Percentiles rank a stretch among this genome's conserved stretches.
These are phyloP conservation scores for Pelargonium australe DNA, from an alignment of 441 rosid genomes.

Conservation along the genomic window DNA sequence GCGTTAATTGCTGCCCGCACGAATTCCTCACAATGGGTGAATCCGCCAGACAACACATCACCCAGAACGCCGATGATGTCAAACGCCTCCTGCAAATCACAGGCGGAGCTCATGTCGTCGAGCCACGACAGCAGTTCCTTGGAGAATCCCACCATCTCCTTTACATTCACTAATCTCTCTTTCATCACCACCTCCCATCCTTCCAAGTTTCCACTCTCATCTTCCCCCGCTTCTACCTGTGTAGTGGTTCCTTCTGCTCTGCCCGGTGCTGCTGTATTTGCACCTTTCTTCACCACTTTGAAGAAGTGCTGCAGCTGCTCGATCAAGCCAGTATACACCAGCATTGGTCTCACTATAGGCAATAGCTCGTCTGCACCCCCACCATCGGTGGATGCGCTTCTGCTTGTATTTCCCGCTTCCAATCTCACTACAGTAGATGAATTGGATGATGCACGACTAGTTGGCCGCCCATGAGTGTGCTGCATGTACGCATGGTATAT, in stretches of 20 bases:
- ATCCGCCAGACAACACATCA: constrained; percentile 77
- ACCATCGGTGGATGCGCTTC: constrained; percentile 33
- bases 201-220: constrained; percentile 51
- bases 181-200: constrained; percentile 88
- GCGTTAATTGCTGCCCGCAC: constrained; percentile 63
- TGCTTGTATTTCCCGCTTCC: constrained; percentile 49
- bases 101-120: constrained; percentile 70
- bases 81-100: constrained; percentile 87
- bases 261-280: constrained; percentile 20
- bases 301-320: constrained; percentile 89
- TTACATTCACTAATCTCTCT: constrained; percentile 63
- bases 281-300: constrained; percentile 53
- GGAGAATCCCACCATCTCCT: constrained; percentile 85
- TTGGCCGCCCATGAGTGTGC: constrained; percentile 70
- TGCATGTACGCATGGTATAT: constrained; percentile 96
- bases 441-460: constrained; percentile 32
- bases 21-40: constrained; percentile 63
- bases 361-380: constrained; percentile 52
- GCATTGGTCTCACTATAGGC: constrained; percentile 72
- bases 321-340: constrained; percentile 88
- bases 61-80: constrained; percentile 73
- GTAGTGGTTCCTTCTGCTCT: constrained; percentile 41
- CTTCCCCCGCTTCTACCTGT: constrained; percentile 33
- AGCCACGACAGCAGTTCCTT: constrained; percentile 88
- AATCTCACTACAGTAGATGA: constrained; percentile 28